A percentile compares a stretch with the other conserved stretches of the same genome.
These are phyloP conservation scores for Colletotrichum scovillei DNA, from an alignment of 2,329 filamentous ascomycete species.

Conservation along the genomic window DNA sequence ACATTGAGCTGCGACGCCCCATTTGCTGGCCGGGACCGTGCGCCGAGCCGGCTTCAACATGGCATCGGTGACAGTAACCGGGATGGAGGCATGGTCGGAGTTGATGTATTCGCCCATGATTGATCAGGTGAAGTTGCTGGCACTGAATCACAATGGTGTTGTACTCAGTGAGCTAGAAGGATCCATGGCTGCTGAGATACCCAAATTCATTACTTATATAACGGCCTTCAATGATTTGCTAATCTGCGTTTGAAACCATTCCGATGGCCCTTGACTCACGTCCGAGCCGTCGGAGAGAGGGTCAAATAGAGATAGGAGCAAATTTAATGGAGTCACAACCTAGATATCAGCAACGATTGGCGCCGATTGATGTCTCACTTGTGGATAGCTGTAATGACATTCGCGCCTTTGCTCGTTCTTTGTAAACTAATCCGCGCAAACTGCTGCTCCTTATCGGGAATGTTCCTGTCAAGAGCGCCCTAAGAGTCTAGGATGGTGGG, in stretches of 20 bases:
- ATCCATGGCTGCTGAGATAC: not conserved
- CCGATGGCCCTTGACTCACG: not conserved
- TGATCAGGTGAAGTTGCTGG: not conserved
- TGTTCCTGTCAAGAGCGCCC: not conserved
- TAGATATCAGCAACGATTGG: not conserved
- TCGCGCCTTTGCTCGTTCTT: conserved; percentile 28
- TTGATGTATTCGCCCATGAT: not conserved
- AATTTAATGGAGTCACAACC: not conserved
- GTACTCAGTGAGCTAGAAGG: not conserved
- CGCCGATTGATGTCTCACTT: not conserved
- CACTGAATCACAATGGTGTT: no score
- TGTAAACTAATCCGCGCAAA: conserved; percentile 31
- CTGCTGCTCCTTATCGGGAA: not conserved
- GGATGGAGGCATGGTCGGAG: not conserved
- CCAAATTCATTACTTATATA: not conserved
- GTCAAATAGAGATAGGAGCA: not conserved
- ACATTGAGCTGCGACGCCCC: conserved; percentile 4
- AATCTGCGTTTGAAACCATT: not conserved
- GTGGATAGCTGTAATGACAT: not conserved
- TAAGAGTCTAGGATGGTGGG: not conserved
- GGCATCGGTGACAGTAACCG: not conserved
- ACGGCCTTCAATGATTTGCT: not conserved
- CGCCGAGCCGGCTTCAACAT: not conserved
- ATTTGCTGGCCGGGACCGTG: not conserved
- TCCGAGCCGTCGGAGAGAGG: not conserved